phyloP scores from a whole-genome alignment of 2,329 filamentous ascomycete genomes.

The Epichloe sp. region DNA sequence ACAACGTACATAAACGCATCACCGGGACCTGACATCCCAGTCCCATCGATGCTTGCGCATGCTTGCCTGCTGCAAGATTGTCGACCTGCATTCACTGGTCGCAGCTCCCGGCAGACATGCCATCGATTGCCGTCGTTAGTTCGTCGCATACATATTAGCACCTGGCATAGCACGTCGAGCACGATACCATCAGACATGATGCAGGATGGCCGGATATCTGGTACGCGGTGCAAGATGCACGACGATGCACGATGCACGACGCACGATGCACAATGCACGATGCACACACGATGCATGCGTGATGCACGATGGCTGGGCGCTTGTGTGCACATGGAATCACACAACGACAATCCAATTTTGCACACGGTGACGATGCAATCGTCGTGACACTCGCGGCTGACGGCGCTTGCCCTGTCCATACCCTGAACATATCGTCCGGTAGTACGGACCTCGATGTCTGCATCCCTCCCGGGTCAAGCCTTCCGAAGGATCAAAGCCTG shows the following conservation, averaged over 20 bases:
- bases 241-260: not conserved
- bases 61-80: not conserved
- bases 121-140: not conserved
- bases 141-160: not conserved
- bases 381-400: not conserved
- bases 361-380: not conserved
- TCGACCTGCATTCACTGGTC: not conserved
- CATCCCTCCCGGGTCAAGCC: constrained; percentile 1
- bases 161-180: not conserved
- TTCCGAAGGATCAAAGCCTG: not conserved
- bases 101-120: not conserved
- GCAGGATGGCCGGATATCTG: not conserved
- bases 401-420: not conserved
- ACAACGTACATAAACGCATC: too few species aligned
- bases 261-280: not conserved
- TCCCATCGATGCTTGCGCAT: not conserved
- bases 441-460: not conserved
- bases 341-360: not conserved
- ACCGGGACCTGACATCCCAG: not conserved
- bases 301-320: too few species aligned
- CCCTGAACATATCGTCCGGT: too few species aligned
- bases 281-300: not conserved
- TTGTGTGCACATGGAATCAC: too few species aligned
- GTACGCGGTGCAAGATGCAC: not conserved
- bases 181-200: not conserved